phyloP scores from a whole-genome alignment of 2,329 filamentous ascomycete species.

The Neopestalotiopsis sp. region DNA sequence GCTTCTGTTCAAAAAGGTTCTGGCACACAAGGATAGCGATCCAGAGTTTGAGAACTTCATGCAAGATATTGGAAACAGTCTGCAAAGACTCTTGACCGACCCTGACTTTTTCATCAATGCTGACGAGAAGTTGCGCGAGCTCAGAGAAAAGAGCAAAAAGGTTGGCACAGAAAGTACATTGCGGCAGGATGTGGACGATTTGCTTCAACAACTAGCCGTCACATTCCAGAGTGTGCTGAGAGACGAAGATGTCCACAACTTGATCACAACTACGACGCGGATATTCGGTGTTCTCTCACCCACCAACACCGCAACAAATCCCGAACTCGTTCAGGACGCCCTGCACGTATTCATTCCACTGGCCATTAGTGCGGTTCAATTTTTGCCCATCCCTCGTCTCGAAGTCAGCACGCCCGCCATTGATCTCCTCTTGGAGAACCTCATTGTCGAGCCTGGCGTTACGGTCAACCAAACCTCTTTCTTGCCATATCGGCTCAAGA shows the following conservation, averaged over 20 bases:
- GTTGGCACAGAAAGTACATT: conserved; percentile 72
- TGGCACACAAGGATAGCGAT: conserved; percentile 77
- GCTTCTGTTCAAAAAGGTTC: conserved; percentile 69
- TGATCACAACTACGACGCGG: conserved; percentile 70
- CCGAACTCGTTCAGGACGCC: conserved; percentile 75
- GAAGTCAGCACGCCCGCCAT: conserved; percentile 84
- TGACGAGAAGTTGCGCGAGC: conserved; percentile 57
- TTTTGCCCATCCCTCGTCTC: conserved; percentile 87
- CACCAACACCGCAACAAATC: conserved; percentile 66
- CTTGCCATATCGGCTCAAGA: conserved; percentile 80
- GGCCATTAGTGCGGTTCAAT: conserved; percentile 78
- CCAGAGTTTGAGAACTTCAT: conserved; percentile 83
- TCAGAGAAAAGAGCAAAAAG: conserved; percentile 63
- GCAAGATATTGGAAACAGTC: conserved; percentile 71
- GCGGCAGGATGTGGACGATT: conserved; percentile 72
- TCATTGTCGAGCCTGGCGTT: conserved; percentile 85
- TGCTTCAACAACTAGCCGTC: conserved; percentile 71
- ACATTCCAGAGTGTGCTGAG: conserved; percentile 73
- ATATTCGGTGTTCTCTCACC: conserved; percentile 76
- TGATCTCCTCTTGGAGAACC: conserved; percentile 86
- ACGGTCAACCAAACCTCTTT: conserved; percentile 89
- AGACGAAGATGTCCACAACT: conserved; percentile 74
- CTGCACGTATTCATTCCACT: conserved; percentile 83
- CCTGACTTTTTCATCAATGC: conserved; percentile 84
- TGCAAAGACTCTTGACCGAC: conserved; percentile 84